phyloP scores from a whole-genome alignment of 371 early-diverging fungal genomes.

The Dinochytrium kinnereticum region DNA sequence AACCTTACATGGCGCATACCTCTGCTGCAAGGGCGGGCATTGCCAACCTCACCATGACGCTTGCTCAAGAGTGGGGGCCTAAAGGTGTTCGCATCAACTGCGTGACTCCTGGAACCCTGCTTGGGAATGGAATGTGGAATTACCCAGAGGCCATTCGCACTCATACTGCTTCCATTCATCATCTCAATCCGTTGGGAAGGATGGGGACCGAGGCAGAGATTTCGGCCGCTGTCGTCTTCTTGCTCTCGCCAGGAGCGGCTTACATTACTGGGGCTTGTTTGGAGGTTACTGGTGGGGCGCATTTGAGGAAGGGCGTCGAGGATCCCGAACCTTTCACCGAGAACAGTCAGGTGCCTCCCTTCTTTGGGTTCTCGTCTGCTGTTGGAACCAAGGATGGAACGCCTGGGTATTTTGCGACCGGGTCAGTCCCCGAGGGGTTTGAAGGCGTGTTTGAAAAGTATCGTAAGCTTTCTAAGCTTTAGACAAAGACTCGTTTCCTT shows the following conservation, averaged over 20 bases:
- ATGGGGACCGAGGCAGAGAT: constrained; percentile 61
- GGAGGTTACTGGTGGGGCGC: constrained; percentile 36
- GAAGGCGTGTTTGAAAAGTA: constrained; percentile 22
- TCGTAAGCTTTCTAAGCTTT: neutral
- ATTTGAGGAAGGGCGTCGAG: constrained; percentile 30
- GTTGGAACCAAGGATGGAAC: neutral
- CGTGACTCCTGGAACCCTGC: constrained; percentile 63
- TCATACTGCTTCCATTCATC: constrained; percentile 16
- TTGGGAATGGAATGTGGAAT: constrained; percentile 59
- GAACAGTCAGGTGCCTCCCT: constrained; percentile 17
- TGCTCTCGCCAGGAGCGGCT: constrained; percentile 54
- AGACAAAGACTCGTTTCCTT: neutral
- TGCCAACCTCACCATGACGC: constrained; percentile 54
- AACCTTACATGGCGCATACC: constrained; percentile 33
- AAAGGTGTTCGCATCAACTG: constrained; percentile 60
- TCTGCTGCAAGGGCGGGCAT: constrained; percentile 48
- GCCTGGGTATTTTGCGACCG: constrained; percentile 27
- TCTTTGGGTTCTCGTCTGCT: constrained; percentile 21
- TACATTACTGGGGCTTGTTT: constrained; percentile 54
- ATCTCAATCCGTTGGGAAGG: constrained; percentile 56
- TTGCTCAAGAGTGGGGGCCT: constrained; percentile 60
- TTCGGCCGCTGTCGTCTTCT: constrained; percentile 51
- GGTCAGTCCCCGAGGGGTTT: constrained; percentile 24
- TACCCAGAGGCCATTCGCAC: constrained; percentile 50
- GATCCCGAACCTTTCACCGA: constrained; percentile 20